phyloP scores from a whole-genome alignment of 2,329 filamentous ascomycete genomes.

The Trichocomaceae sp. region DNA sequence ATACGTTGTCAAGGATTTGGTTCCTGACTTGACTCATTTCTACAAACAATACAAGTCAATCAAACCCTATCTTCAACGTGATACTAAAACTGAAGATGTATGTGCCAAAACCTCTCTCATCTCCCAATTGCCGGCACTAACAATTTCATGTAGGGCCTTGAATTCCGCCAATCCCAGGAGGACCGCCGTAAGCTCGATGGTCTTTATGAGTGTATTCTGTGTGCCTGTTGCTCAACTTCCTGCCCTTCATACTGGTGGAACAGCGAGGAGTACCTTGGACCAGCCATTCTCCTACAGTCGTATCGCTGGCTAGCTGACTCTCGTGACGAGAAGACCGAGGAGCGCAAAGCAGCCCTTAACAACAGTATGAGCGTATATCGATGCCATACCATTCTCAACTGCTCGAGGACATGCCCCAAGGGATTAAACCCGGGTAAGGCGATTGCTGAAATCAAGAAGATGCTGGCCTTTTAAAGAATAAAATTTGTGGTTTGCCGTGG shows the following conservation, averaged over 20 bases:
- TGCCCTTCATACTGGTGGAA: constrained; percentile 99
- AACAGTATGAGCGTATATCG: constrained; percentile 99
- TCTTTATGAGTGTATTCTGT: constrained; percentile 98
- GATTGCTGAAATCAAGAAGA: constrained; percentile 98
- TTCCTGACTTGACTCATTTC: constrained; percentile 95
- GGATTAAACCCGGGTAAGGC: constrained; percentile 91
- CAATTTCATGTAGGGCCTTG: constrained; percentile 62
- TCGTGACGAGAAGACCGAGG: constrained; percentile 78
- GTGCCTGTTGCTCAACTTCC: constrained; percentile 97
- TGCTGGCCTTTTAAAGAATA: constrained; percentile 55
- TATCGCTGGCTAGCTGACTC: constrained; percentile 97
- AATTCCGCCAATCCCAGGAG: constrained; percentile 82
- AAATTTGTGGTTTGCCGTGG: not conserved
- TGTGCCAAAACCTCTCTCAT: constrained; percentile 30
- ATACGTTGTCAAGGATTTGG: constrained; percentile 98
- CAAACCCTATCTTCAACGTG: constrained; percentile 94
- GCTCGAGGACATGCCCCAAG: constrained; percentile 96
- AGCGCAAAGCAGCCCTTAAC: constrained; percentile 86
- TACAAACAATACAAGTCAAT: constrained; percentile 99
- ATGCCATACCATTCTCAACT: constrained; percentile 99
- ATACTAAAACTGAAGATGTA: constrained; percentile 77
- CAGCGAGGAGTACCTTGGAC: constrained; percentile 94
- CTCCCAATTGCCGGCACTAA: not conserved
- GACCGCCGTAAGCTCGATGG: constrained; percentile 96
- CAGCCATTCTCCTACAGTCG: constrained; percentile 91